Evolutionary conservation across 805 yeast genomes (phyloP).

Genomic region (Candida peoriensis): DNA sequence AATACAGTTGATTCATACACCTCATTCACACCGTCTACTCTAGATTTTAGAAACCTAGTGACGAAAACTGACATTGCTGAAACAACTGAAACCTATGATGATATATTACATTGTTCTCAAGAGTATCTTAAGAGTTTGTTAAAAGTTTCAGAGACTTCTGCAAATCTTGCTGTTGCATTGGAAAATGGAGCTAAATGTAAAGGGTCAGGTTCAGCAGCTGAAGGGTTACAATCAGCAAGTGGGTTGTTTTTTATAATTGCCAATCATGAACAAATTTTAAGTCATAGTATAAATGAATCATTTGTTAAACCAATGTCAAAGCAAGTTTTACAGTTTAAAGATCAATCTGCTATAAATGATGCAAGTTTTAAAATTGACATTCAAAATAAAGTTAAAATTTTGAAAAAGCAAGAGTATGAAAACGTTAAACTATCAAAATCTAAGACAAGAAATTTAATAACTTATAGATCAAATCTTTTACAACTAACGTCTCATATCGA

Average conservation of each 20-base stretch:
- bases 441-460: conserved; percentile 58
- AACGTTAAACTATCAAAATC: conserved; percentile 54
- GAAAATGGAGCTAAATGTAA: conserved; percentile 59
- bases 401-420: conserved; percentile 57
- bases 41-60: conserved; percentile 56
- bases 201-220: conserved; percentile 55
- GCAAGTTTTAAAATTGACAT: conserved; percentile 48
- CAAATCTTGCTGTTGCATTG: conserved; percentile 64
- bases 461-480: conserved; percentile 61
- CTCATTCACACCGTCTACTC: conserved; percentile 33
- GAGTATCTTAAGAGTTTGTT: conserved; percentile 42
- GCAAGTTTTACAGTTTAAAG: conserved; percentile 40
- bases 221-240: conserved; percentile 65
- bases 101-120: conserved; percentile 41
- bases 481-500: conserved; percentile 72
- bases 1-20: conserved; percentile 19
- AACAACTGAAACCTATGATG: conserved; percentile 44
- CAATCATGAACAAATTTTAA: conserved; percentile 69
- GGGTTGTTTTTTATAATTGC: conserved; percentile 74
- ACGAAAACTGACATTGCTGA: conserved; percentile 54
- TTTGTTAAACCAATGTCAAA: conserved; percentile 49
- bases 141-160: conserved; percentile 53
- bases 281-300: conserved; percentile 47
- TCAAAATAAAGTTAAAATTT: conserved; percentile 42
- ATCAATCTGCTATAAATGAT: conserved; percentile 43